Percentiles rank a stretch among this genome's conserved stretches.
Evolutionary conservation across 2,329 filamentous ascomycete genomes (phyloP).

Genomic region (Monilinia laxa): DNA sequence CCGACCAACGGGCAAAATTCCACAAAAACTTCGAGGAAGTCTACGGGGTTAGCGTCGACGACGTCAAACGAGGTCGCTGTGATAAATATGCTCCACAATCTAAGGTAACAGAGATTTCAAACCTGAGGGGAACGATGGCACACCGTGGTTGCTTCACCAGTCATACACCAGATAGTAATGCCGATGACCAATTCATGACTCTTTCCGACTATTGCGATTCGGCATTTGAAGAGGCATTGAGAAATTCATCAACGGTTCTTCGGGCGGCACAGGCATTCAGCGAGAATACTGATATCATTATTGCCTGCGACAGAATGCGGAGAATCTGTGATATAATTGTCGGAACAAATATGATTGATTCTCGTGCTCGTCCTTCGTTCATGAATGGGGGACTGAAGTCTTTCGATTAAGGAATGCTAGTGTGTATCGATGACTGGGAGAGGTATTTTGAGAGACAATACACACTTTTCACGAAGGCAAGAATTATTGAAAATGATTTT

Average conservation of each 20-base stretch:
- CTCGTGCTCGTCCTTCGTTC: not conserved
- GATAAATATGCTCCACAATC: not conserved
- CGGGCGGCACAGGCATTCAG: not conserved
- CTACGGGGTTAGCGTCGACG: not conserved
- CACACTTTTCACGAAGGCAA: not conserved
- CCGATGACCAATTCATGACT: not conserved
- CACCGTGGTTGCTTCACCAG: not conserved
- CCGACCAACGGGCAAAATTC: not conserved
- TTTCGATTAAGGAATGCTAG: not conserved
- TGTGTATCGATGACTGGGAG: not conserved
- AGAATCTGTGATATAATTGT: not conserved
- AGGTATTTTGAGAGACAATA: no score
- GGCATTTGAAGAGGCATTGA: not conserved
- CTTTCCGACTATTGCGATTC: not conserved
- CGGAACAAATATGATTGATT: not conserved
- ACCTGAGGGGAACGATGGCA: conserved; percentile 6
- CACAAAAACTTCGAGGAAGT: not conserved
- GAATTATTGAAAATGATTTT: not conserved
- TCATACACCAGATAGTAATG: not conserved
- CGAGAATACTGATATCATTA: not conserved
- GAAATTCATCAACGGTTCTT: not conserved
- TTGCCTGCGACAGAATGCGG: not conserved
- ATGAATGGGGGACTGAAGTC: not conserved
- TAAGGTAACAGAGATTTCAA: not conserved
- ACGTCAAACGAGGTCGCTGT: not conserved